Evolutionary conservation across 2,329 filamentous ascomycete genomes (phyloP).

Genomic region (Chaetoscypha palmicola): DNA sequence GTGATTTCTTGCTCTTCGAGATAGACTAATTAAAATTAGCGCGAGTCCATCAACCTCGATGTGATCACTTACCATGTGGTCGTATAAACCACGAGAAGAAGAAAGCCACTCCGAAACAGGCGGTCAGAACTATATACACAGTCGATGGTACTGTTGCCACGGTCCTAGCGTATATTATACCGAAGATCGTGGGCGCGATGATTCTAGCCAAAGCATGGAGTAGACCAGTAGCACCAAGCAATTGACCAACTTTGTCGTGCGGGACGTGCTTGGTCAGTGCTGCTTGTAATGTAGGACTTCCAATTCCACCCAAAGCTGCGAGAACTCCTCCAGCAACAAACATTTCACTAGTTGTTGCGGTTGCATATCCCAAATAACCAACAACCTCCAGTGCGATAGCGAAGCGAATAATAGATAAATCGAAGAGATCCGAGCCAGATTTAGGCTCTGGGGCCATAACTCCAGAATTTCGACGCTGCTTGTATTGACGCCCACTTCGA

Average conservation of each 20-base stretch:
- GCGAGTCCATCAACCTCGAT: background rate
- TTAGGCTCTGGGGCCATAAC: slow-evolving; percentile 38
- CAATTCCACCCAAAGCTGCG: slow-evolving; percentile 75
- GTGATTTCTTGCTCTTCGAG: slow-evolving; percentile 2
- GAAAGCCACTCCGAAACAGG: slow-evolving; percentile 60
- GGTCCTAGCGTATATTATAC: slow-evolving; percentile 76
- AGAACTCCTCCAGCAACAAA: slow-evolving; percentile 69
- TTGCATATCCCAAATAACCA: slow-evolving; percentile 68
- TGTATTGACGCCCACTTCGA: slow-evolving; percentile 38
- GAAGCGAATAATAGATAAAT: slow-evolving; percentile 67
- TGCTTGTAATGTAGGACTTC: slow-evolving; percentile 75
- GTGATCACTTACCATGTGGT: slow-evolving; percentile 59
- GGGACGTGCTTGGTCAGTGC: slow-evolving; percentile 88
- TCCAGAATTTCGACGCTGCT: slow-evolving; percentile 49
- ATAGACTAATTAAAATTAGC: slow-evolving; percentile 9
- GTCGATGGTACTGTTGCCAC: slow-evolving; percentile 72
- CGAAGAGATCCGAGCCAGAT: slow-evolving; percentile 66
- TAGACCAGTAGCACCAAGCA: slow-evolving; percentile 83
- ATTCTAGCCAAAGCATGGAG: slow-evolving; percentile 77
- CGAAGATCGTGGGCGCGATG: slow-evolving; percentile 74
- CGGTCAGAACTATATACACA: slow-evolving; percentile 69
- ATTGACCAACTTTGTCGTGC: slow-evolving; percentile 69
- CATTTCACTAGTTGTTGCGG: slow-evolving; percentile 52
- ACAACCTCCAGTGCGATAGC: slow-evolving; percentile 70
- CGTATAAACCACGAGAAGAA: slow-evolving; percentile 62